Base-by-base conservation (phyloP, 345 rosid species). In the Lagerstroemia speciosa region DNA sequence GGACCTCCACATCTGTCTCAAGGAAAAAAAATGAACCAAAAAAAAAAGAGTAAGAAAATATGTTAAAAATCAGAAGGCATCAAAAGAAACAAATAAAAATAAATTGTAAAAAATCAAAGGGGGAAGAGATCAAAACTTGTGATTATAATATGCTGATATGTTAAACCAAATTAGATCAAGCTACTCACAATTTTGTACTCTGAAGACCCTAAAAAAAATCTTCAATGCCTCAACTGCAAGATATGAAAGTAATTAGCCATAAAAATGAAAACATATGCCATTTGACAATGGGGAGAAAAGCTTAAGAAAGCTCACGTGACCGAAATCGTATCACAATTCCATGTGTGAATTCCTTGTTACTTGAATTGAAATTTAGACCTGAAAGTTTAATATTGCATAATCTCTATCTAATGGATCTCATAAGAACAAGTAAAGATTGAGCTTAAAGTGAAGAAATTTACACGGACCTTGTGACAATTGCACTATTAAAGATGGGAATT, bases 1-100 rank as follows among this genome's bases (percentile, higher is more conserved):
- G 71, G 80, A 79, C 75, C 76, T 81, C 97, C 96, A 89, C 71
- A 84, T 76, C 97, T 93, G 90, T 69, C n/a, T n/a, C n/a, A n/a
- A n/a, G n/a, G n/a, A n/a, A n/a, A 61, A 22, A 14, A 22, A 52
- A 52, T 11, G 9, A 52, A 52, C 27, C 58, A n/a, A 24, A 41
- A 52, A n/a, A n/a, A n/a, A n/a, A 41, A 2, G 3, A 41, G 11
- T 41, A 15, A 12, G 45, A 41, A 41, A 3, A 41, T 2, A 12
- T 41, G 8, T 41, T 20, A 24, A 24, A 52, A 52, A 52, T 52
- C 27, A 48, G 11, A 52, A 24, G 10, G 45, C 45, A 41, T 41
- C 15, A 12, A 41, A 41, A 15, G 45, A 41, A 8, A n/a, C n/a
- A 41, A 41, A 15, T 11, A 41, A 15, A 41, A 41, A 15, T 1